Base-by-base conservation (phyloP, 2,329 filamentous ascomycete genomes). In the Penicillium sclerotigenum region DNA sequence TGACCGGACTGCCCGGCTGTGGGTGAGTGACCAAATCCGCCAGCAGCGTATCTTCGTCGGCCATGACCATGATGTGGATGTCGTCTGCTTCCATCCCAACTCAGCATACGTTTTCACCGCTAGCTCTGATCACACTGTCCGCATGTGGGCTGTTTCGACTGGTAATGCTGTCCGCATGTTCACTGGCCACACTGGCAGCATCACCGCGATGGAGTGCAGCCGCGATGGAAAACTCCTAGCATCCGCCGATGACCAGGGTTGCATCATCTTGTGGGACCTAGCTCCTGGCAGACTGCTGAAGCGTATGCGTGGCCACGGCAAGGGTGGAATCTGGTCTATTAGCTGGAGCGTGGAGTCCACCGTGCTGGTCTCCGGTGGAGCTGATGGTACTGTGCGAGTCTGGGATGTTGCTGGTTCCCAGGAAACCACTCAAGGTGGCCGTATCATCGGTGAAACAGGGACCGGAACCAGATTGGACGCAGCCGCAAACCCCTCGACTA, bases 81-180 rank as follows among this genome's bases (percentile, higher is more conserved):
- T 87, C 41, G 81, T 97, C n/a, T 82, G 89, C 14, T 99, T 94
- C 86, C 94, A 99, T 68, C 91, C 93, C 0, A 99, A 99, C 70
- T 91, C 90, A 18, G 85, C 89, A 6, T 99, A 97, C 66, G 80
- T 97, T 42, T 97, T 99, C 74, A 97, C 94, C 0, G 91, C 89
- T 4, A 95, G 91, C 13, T 89, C 89, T 63, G 92, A 99, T 74
- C 93, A 93, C 73, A 94, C 91, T 0, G 90, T 97, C 33, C 87
- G 94, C 29, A 97, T 99, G 93, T 99, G 94, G 94, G 87, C 91
- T 10, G 84, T 97, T n/a, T 83, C 86, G 11, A 93, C 88, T 9
- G 94, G 94, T 28, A 87, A 87, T 59, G 91, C 91, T 34, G 90
- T 97, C 5, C 88, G 94, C 26, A 85, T 97, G 67, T 96, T 97